A percentile compares a stretch with the other conserved stretches of the same genome.
phyloP scores from a whole-genome alignment of 192 early-diverging fungal species.

The Umbelopsis isabellina region DNA sequence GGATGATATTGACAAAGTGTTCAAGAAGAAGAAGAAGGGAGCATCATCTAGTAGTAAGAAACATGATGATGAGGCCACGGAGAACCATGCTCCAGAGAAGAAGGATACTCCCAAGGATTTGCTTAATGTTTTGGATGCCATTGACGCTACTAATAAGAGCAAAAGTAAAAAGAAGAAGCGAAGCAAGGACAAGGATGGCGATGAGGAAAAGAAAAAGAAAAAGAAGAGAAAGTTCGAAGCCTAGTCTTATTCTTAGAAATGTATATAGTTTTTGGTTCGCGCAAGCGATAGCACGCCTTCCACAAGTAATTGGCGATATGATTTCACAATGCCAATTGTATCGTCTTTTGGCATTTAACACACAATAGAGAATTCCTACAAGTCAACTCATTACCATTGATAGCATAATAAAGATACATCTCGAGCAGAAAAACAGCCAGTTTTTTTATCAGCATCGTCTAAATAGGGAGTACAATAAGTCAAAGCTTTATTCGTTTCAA shows the following conservation, averaged over 20 bases:
- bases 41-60: neutral
- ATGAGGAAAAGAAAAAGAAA: constrained; percentile 41
- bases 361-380: too few relatives aligned
- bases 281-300: too few relatives aligned
- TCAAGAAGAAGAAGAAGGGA: constrained; percentile 9
- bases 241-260: neutral
- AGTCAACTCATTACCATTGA: too few relatives aligned
- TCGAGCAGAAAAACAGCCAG: too few relatives aligned
- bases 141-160: constrained; percentile 57
- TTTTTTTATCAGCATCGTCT: too few relatives aligned
- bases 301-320: too few relatives aligned
- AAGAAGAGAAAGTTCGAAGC: constrained; percentile 31
- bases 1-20: constrained; percentile 25
- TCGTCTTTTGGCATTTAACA: too few relatives aligned
- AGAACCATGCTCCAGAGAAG: constrained; percentile 47
- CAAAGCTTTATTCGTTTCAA: too few relatives aligned
- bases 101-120: constrained; percentile 54
- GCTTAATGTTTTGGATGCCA: constrained; percentile 54
- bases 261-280: neutral
- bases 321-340: too few relatives aligned
- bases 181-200: constrained; percentile 43
- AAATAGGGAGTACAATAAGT: too few relatives aligned
- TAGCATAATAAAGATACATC: too few relatives aligned
- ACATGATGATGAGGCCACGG: constrained; percentile 24
- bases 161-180: constrained; percentile 43